Evolutionary conservation across 2,329 filamentous ascomycete genomes (phyloP), one percentile per base, ranked within the genome.

Genomic region (Nemania abortiva): DNA sequence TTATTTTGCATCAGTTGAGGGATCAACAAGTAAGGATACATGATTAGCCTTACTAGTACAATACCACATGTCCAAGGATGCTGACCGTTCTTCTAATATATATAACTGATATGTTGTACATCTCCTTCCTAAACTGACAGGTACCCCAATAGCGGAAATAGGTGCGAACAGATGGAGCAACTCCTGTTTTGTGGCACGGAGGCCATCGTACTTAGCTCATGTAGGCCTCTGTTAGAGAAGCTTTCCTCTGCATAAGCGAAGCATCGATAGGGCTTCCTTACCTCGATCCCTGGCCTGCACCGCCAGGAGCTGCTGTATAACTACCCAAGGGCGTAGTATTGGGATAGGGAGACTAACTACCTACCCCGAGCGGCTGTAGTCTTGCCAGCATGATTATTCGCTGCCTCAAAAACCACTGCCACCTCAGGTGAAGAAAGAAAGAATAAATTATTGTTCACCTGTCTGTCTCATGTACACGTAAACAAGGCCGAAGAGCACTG

Each of bases 241-340:
- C 54, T 34, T 68, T 68, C 54, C 42, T 67, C 55, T 59, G 61
- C 66, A 65, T 65, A 65, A 68, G 66, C 66, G 66, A 65, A 24
- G 61, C 50, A 53, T 68, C 53, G 50, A 57, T 62, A 61, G 57
- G 62, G 57, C 52, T 66, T 61, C 62, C 66, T 50, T 65, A 24
- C 42, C 45, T 47, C 29, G 3, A 27, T 52, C 57, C 62, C 63
- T 62, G 62, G 45, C 29, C 6, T 54, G 31, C 56, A 53, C 52
- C 24, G 53, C 52, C 54, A n/a, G 22, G 7, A 6, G 6, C 11
- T 24, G n/a, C 47, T 6, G 47, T 24, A 49, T 49, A 20, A 11
- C n/a, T n/a, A 27, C 24, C 24, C 5, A 27, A 27, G 24, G 24
- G 5, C 24, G 39, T 18, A 42, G 34, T 52, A 50, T 66, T 53